Percentiles rank a stretch among this genome's conserved stretches.
These are phyloP conservation scores for Leccinum ochraceum DNA, from an alignment of 768 basidiomycete genomes.

Conservation along the genomic window DNA sequence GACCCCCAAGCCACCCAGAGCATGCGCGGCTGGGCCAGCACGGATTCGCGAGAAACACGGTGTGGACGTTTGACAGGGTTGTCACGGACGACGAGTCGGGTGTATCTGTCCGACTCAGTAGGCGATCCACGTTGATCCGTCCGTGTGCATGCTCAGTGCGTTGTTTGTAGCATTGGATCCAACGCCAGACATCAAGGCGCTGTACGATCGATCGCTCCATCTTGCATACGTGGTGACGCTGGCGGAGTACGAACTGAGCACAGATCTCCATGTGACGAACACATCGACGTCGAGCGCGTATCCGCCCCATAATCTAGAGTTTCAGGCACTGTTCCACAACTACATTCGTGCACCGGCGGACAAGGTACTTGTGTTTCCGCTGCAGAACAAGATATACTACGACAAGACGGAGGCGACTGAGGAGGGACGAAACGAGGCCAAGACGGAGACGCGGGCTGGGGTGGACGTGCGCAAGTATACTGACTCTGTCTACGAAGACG, in stretches of 20 bases:
- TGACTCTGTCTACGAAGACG: slow-evolving; percentile 77
- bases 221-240: slow-evolving; percentile 85
- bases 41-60: slow-evolving; percentile 82
- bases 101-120: slow-evolving; percentile 80
- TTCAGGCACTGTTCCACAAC: slow-evolving; percentile 92
- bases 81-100: slow-evolving; percentile 68
- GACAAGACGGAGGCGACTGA: slow-evolving; percentile 77
- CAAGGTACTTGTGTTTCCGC: slow-evolving; percentile 59
- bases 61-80: slow-evolving; percentile 68
- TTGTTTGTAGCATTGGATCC: slow-evolving; percentile 58
- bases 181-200: slow-evolving; percentile 52
- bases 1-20: slow-evolving; percentile 73
- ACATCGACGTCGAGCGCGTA: slow-evolving; percentile 44
- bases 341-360: slow-evolving; percentile 74
- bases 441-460: slow-evolving; percentile 56
- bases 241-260: slow-evolving; percentile 67
- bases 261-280: slow-evolving; percentile 82
- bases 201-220: slow-evolving; percentile 66
- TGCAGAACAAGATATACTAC: slow-evolving; percentile 65
- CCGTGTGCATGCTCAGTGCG: slow-evolving; percentile 2
- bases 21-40: slow-evolving; percentile 78
- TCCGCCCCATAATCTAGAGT: slow-evolving; percentile 58
- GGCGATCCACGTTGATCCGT: slow-evolving; percentile 25
- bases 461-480: slow-evolving; percentile 71
- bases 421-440: slow-evolving; percentile 47